Base-by-base conservation (phyloP, 1,284 basidiomycete species). In the Melampsora americana region DNA sequence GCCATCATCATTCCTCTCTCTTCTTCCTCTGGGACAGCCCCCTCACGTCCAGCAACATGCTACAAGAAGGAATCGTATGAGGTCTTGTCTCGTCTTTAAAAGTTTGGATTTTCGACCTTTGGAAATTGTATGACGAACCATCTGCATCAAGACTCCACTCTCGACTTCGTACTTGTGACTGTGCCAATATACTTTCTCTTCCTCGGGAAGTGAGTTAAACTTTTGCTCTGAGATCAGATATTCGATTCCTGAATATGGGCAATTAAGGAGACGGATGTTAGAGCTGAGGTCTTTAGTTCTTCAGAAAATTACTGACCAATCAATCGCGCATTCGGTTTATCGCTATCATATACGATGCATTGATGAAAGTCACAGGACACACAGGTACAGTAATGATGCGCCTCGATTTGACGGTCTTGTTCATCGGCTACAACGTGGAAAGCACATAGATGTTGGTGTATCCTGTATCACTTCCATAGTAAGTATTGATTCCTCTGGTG, bases 81-180 rank as follows among this genome's bases (percentile, higher is more conserved):
- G 12, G 11, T 42, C 1, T 1, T 42, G 39, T 42, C 39, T 42
- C 11, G 6, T 42, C 6, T 42, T 42, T 1, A 12, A 11, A 11
- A 39, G 26, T 39, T 18, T 16, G 30, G 30, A 7, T 20, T 14
- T 12, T 26, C 11, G 23, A 65, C 50, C 60, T 65, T 66, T 62
- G 32, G 66, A 67, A 20, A 76, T 62, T 26, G 59, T 77, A 3
- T 56, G 35, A 50, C 78, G 76, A 6, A 78, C 79, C 46, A 81
- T 78, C 18, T 79, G 77, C 39, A 79, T 79, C 32, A 81, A 72
- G 39, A 78, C 70, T 11, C 81, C 81, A 60, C 78, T 79, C 77
- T 80, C 80, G 59, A 82, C 79, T 61, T 82, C 81, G 69, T 80
- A 79, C 35, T 80, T 79, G 68, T 82, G 81, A 14, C 80, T 81